Evolutionary conservation across 2,329 filamentous ascomycete genomes (phyloP).

Genomic region (Corinectria fuckeliana): DNA sequence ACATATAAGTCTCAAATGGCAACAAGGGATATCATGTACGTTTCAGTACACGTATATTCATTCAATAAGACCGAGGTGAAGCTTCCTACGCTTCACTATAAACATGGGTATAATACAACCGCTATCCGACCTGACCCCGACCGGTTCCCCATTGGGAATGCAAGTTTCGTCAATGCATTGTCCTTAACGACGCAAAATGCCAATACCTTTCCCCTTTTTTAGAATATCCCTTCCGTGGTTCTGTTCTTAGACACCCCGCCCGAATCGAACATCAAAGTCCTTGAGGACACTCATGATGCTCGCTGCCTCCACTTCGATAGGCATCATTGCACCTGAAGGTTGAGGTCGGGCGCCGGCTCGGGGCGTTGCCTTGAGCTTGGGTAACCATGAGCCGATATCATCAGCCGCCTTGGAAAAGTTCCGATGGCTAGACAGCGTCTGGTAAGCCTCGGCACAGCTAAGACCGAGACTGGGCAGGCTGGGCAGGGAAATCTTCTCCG

Average conservation of each 20-base stretch:
- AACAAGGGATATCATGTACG: slow-evolving; percentile 1
- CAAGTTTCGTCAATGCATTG: slow-evolving; percentile 16
- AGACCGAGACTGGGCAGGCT: slow-evolving; percentile 62
- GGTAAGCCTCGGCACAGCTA: slow-evolving; percentile 79
- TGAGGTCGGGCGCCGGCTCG: slow-evolving; percentile 39
- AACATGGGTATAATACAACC: slow-evolving; percentile 42
- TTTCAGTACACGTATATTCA: slow-evolving; percentile 35
- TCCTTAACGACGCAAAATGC: slow-evolving; percentile 12
- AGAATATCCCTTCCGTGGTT: slow-evolving; percentile 9
- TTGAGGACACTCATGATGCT: slow-evolving; percentile 87
- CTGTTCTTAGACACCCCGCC: slow-evolving; percentile 46
- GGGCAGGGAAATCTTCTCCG: slow-evolving; percentile 45
- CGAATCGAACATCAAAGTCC: slow-evolving; percentile 79
- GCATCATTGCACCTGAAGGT: slow-evolving; percentile 53
- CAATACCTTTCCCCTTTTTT: slow-evolving; percentile 20
- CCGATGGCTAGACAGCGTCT: slow-evolving; percentile 77
- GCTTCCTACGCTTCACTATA: slow-evolving; percentile 27
- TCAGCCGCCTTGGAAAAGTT: slow-evolving; percentile 77
- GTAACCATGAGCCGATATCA: slow-evolving; percentile 78
- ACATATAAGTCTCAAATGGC: slow-evolving; percentile 10
- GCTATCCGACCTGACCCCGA: slow-evolving; percentile 34
- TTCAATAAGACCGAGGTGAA: slow-evolving; percentile 33
- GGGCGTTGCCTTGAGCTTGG: slow-evolving; percentile 70
- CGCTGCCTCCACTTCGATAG: slow-evolving; percentile 81
- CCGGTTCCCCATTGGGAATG: slow-evolving; percentile 30